Evolutionary conservation across 108 stramenopile species (phyloP).

Genomic region (Seminavis robusta): DNA sequence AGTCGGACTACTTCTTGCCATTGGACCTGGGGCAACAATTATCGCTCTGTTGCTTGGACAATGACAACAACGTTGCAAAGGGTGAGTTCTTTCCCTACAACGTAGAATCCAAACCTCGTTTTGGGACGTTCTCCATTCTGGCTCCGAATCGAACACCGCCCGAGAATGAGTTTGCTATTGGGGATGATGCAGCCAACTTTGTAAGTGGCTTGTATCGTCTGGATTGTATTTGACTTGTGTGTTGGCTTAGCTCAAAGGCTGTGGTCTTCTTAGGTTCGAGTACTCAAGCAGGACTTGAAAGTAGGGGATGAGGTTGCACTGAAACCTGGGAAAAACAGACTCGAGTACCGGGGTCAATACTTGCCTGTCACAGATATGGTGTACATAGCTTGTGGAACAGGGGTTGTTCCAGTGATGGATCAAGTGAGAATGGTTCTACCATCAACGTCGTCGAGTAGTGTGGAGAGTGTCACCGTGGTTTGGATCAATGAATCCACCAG

Average conservation of each 20-base stretch:
- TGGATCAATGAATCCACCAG: constrained; percentile 56
- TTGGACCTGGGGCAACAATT: constrained; percentile 59
- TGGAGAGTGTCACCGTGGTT: constrained; percentile 50
- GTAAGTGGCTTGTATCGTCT: too few species aligned
- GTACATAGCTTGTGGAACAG: constrained; percentile 52
- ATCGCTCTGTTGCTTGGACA: constrained; percentile 59
- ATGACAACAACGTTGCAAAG: constrained; percentile 41
- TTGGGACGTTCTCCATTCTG: constrained; percentile 34
- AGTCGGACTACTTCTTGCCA: constrained; percentile 39
- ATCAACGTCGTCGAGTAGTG: constrained; percentile 43
- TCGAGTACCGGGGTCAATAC: constrained; percentile 54
- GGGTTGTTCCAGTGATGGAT: constrained; percentile 67
- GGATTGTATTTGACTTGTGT: neutral
- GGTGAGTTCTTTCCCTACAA: constrained; percentile 56
- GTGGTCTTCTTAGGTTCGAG: constrained; percentile 28
- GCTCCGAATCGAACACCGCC: constrained; percentile 22
- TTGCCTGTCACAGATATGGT: constrained; percentile 75
- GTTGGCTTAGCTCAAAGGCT: neutral
- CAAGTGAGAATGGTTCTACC: constrained; percentile 60
- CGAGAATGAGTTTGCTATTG: constrained; percentile 37
- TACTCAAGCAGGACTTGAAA: constrained; percentile 47
- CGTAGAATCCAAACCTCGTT: constrained; percentile 4
- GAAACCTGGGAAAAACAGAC: constrained; percentile 46
- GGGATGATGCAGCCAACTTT: constrained; percentile 44
- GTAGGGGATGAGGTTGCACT: constrained; percentile 74